Base-by-base conservation (phyloP, 768 basidiomycete genomes). In the Steccherinum ochraceum region DNA sequence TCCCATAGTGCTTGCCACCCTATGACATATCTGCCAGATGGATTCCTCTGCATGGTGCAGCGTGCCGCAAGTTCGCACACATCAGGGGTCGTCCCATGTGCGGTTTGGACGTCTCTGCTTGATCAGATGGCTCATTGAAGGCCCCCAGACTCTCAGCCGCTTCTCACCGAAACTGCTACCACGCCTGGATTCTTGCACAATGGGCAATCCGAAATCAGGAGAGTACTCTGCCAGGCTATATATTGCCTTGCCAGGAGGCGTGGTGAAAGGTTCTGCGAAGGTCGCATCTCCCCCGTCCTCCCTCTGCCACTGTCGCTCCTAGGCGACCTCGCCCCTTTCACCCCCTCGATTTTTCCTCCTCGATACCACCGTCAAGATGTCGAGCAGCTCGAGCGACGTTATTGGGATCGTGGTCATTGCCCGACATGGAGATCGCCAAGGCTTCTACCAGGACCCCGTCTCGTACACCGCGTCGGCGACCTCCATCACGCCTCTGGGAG, bases 401-500 rank as follows among this genome's bases (percentile, higher is more conserved):
- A 52, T 64, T 20, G 63, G 63, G 3, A 51, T 62, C 42, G 59
- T 64, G 25, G 48, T 64, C 47, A 46, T 61, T 40, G 61, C 63
- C 35, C 54, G 63, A 24, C 52, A 59, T 53, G 44, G 56, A 50
- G 23, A 62, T 69, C 30, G 60, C 69, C 46, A 58, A 40, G 83
- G 81, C 0, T 86, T 86, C 59, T 86, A 84, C 63, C 84, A 86
- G 62, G 65, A 71, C 58, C 81, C 82, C 5, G 68, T 64, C 2
- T 77, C 77, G 1, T 85, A 86, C 60, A 72, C 74, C 16, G 71
- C 81, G 5, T 76, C 76, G 5, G 64, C 66, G 35, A 85, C 84
- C 1, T 61, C 70, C n/a, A 76, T 86, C 46, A 86, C 84, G 3
- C 78, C 84, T n/a, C 68, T 86, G 21, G 84, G 84, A 47, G 81